Conservation (phyloP, 2,329 filamentous ascomycete species). For the Zopfia rhizophila region DNA sequence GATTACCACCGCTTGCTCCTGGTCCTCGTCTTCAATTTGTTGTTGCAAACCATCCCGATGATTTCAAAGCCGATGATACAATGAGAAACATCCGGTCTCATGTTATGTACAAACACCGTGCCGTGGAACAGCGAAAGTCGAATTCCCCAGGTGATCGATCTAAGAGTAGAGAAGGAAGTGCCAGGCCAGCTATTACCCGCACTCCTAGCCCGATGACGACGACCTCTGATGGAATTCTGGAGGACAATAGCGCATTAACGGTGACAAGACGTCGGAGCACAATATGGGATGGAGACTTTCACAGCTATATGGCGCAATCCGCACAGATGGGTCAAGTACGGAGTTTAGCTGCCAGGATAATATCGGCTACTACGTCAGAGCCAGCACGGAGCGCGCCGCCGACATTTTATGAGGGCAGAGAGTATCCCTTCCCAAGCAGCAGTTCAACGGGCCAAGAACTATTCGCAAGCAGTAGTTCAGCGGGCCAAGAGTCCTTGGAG, state of each 20-base stretch:
- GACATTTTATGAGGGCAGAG: conserved; percentile 28
- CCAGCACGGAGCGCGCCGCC: conserved; percentile 36
- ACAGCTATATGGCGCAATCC: conserved; percentile 30
- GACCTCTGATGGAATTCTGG: conserved; percentile 24
- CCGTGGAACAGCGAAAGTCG: conserved; percentile 22
- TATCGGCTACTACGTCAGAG: conserved; percentile 31
- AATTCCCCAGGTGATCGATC: conserved; percentile 26
- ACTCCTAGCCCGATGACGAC: conserved; percentile 35
- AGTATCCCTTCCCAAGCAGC: conserved; percentile 36
- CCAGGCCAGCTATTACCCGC: conserved; percentile 19
- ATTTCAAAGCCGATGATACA: conserved; percentile 41
- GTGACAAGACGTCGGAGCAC: conserved; percentile 21
- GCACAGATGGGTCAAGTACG: conserved; percentile 30
- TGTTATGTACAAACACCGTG: conserved; percentile 50
- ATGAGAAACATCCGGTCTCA: conserved; percentile 50
- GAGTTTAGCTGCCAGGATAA: conserved; percentile 36
- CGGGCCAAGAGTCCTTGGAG: conserved; percentile 27
- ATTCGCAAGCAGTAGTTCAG: conserved; percentile 24
- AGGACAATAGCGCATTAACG: conserved; percentile 21
- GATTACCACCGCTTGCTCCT: conserved; percentile 43
- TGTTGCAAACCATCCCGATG: conserved; percentile 45
- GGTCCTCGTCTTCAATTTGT: conserved; percentile 46
- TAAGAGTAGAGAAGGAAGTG: conserved; percentile 29
- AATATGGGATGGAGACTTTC: conserved; percentile 30
- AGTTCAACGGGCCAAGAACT: conserved; percentile 16